Conservation (phyloP, 2,329 filamentous ascomycete species). For the Coccinonectria pachysandricola region DNA sequence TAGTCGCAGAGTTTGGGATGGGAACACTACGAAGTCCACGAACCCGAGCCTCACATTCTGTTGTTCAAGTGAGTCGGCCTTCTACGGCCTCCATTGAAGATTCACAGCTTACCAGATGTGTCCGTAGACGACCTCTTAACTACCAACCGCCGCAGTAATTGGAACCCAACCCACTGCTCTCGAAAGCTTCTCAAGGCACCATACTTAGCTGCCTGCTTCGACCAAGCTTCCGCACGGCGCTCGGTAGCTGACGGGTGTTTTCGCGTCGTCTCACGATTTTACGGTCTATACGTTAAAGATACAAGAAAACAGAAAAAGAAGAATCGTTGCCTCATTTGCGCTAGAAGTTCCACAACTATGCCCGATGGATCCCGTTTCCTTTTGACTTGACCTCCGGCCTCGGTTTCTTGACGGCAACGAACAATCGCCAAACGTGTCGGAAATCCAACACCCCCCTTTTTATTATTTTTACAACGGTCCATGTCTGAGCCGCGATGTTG, state of each 20-base stretch:
- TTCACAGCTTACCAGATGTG: no score
- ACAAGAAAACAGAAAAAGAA: constrained; percentile 18
- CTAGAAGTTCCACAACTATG: constrained; percentile 12
- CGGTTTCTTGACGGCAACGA: no score
- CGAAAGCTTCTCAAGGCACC: constrained; percentile 13
- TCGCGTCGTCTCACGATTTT: constrained; percentile 17
- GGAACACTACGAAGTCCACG: constrained; percentile 99
- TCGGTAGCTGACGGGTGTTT: constrained; percentile 9
- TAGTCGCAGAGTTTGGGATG: constrained; percentile 78
- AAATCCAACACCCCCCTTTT: no score
- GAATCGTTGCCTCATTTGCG: constrained; percentile 16
- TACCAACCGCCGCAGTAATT: constrained; percentile 60
- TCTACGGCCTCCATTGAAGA: not conserved
- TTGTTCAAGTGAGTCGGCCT: constrained; percentile 80
- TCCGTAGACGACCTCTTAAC: constrained; percentile 79
- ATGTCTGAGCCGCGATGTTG: no score
- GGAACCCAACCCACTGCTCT: constrained; percentile 3
- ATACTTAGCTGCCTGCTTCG: constrained; percentile 16
- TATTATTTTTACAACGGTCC: no score
- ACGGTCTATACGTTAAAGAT: constrained; percentile 20
- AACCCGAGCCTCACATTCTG: constrained; percentile 95
- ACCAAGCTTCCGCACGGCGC: constrained; percentile 12
- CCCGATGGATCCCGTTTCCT: constrained; percentile 4
- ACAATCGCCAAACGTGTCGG: no score
- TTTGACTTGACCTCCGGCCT: constrained; percentile 1